Evolutionary conservation across 2,329 filamentous ascomycete genomes (phyloP), one percentile per base, ranked within the genome.

Genomic region (Colletotrichum tanaceti): DNA sequence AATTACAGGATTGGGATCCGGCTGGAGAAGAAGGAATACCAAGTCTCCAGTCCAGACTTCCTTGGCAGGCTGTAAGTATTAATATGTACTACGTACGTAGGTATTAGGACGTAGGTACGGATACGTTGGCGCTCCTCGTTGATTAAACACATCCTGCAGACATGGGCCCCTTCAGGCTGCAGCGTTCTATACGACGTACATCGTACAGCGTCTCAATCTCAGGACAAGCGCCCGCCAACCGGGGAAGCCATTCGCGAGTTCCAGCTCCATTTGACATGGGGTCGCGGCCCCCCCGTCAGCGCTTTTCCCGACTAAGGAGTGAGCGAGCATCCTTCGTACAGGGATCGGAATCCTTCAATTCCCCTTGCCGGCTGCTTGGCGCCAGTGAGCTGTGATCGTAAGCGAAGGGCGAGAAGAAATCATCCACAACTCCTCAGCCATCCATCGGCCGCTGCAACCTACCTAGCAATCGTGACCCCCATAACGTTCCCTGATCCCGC

Each of bases 231-330:
- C 38, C 47, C 18, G 14, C n/a, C 18, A 20, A 39, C n/a, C 28
- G 24, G 46, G 61, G 53, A 65, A 50, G 43, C 50, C 35, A 68
- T 65, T 65, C 49, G 65, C 50, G 49, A 55, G 65, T 14, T 44
- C 22, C 9, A 44, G 50, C 24, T 57, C 49, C 55, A 65, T 50
- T 47, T 22, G 32, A 50, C 24, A 65, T 52, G 55, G 50, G 58
- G 20, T n/a, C n/a, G n/a, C n/a, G n/a, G n/a, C n/a, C n/a, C n/a
- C 43, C 47, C 5, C 28, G 43, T 65, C 61, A 52, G 65, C 65
- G 65, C 65, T 68, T 68, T 55, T n/a, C 60, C 65, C 14, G 38
- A 50, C n/a, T 16, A 9, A 60, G 65, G 14, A 55, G 57, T 46
- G 35, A 52, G n/a, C 35, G 18, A 38, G 38, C 61, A 41, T 50